Conservation (phyloP, 345 rosid genomes). For the Eucalyptus curtisii region DNA sequence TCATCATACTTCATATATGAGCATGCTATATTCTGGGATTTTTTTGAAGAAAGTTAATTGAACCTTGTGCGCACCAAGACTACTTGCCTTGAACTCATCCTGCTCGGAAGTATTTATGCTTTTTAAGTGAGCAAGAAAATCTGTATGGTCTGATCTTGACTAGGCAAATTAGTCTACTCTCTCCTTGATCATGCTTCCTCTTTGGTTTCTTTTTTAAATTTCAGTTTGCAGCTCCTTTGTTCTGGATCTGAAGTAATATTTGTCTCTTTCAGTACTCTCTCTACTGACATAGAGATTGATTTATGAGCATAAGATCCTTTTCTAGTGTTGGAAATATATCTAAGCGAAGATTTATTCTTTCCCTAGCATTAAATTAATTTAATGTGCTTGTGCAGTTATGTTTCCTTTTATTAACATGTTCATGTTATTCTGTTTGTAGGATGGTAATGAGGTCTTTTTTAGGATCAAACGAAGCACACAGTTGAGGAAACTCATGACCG, state of each 20-base stretch:
- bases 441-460: slow-evolving; percentile 88
- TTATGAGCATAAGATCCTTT: neutral
- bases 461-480: slow-evolving; percentile 83
- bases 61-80: neutral
- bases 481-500: slow-evolving; percentile 66
- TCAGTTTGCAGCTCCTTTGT: neutral
- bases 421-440: slow-evolving; percentile 15
- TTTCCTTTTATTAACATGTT: neutral
- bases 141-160: neutral
- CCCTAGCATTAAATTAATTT: neutral
- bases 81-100: neutral
- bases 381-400: neutral
- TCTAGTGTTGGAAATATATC: neutral
- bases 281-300: neutral
- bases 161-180: neutral
- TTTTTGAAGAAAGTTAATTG: neutral
- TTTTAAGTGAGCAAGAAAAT: neutral
- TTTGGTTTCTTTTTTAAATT: neutral
- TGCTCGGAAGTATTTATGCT: neutral
- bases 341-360: neutral
- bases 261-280: neutral
- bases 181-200: neutral
- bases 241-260: neutral
- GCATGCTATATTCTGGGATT: neutral
- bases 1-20: neutral